These are phyloP conservation scores for Phytophthora quininea DNA, from an alignment of 352 stramenopile species.

Conservation along the genomic window DNA sequence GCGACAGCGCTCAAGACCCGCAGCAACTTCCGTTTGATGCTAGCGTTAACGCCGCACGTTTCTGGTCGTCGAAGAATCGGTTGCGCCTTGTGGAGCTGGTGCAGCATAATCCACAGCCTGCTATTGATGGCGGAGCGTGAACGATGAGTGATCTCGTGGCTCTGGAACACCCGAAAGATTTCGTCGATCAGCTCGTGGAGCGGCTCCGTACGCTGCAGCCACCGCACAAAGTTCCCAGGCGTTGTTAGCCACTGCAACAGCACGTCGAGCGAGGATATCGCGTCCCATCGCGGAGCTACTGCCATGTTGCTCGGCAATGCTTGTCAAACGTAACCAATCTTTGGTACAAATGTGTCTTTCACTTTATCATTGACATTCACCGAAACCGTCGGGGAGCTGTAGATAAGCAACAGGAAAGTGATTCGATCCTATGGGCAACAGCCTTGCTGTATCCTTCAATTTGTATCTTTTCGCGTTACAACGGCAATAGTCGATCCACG, in stretches of 20 bases:
- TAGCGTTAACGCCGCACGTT: neutral
- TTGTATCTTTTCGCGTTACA: neutral
- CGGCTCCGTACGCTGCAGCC: conserved; percentile 11
- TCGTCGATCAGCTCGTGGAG: conserved; percentile 1
- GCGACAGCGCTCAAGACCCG: neutral
- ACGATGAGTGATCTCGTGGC: conserved; percentile 12
- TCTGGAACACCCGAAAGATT: conserved; percentile 17
- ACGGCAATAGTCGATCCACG: neutral
- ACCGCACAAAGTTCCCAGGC: conserved; percentile 17
- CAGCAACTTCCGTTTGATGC: neutral
- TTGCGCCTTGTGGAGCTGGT: neutral
- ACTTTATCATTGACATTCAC: neutral
- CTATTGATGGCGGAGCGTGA: neutral
- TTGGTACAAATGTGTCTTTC: neutral
- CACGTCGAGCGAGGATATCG: conserved; percentile 15
- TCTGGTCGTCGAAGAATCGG: neutral
- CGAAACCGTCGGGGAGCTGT: too few species aligned
- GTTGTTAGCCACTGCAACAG: conserved; percentile 15
- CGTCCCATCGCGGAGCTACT: conserved; percentile 13
- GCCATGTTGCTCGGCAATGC: neutral
- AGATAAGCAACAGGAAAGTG: neutral
- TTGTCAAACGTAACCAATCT: neutral
- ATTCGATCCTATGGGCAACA: neutral
- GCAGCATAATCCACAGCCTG: neutral
- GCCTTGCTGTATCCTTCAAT: neutral